These are phyloP conservation scores for Tardiomyces blankii DNA, from an alignment of 1,139 yeast genomes.

Conservation along the genomic window DNA sequence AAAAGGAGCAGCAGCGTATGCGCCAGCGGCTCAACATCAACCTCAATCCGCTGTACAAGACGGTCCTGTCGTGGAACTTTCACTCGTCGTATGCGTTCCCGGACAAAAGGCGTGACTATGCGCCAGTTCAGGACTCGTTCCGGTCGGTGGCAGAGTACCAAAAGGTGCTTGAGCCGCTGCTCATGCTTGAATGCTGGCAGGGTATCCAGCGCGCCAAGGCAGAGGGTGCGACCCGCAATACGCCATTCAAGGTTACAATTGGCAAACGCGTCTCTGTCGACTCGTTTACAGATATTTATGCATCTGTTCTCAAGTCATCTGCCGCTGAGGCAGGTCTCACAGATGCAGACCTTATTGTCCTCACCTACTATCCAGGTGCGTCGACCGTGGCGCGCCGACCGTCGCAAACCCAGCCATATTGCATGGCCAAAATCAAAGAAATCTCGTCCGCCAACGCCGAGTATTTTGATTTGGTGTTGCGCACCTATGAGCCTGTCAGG, in stretches of 20 bases:
- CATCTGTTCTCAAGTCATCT: conserved; percentile 49
- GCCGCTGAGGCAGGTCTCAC: conserved; percentile 44
- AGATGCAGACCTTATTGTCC: conserved; percentile 70
- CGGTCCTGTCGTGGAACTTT: conserved; percentile 71
- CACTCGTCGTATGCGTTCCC: conserved; percentile 50
- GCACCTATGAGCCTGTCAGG: conserved; percentile 43
- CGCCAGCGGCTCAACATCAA: conserved; percentile 70
- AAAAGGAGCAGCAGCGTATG: conserved; percentile 67
- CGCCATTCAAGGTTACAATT: conserved; percentile 55
- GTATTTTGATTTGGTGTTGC: conserved; percentile 57
- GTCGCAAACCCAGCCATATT: conserved; percentile 26
- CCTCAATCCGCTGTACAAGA: conserved; percentile 60
- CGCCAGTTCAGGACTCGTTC: conserved; percentile 37
- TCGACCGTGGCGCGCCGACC: conserved; percentile 13
- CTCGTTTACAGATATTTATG: conserved; percentile 79
- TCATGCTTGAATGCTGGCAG: conserved; percentile 91
- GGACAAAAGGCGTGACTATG: conserved; percentile 26
- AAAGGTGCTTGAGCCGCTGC: conserved; percentile 60
- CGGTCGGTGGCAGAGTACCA: conserved; percentile 51
- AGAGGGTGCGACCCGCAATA: conserved; percentile 29
- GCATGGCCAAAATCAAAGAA: conserved; percentile 71
- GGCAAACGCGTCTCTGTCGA: conserved; percentile 81
- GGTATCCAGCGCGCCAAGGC: conserved; percentile 65
- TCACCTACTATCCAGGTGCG: conserved; percentile 36
- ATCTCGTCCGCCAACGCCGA: conserved; percentile 50